A percentile compares a stretch with the other conserved stretches of the same genome.
phyloP scores from a whole-genome alignment of 2,329 filamentous ascomycete genomes.

The Chalaropsis thielavioides region DNA sequence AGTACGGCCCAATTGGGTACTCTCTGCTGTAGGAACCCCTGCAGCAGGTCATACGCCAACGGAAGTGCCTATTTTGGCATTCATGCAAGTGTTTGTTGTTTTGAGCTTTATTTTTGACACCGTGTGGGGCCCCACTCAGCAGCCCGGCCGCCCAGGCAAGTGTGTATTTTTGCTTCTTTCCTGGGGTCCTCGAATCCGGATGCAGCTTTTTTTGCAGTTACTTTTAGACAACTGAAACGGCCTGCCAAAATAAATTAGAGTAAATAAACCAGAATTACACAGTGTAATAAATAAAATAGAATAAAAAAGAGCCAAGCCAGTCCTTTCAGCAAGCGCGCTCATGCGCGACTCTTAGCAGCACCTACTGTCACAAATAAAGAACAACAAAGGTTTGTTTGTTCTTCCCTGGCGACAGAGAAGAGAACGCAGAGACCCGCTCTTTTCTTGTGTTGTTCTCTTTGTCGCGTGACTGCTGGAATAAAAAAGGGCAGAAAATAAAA shows the following conservation, averaged over 20 bases:
- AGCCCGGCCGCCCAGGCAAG: not conserved
- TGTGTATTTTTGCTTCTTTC: not conserved
- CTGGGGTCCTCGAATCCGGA: not conserved
- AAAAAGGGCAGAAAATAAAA: not conserved
- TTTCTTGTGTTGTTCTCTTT: not conserved
- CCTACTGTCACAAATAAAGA: not conserved
- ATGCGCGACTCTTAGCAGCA: not conserved
- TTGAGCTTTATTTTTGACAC: not conserved
- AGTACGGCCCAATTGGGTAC: not conserved
- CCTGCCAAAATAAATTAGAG: not conserved
- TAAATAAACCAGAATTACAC: not conserved
- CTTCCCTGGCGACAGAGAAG: not conserved
- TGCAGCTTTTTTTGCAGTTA: not conserved
- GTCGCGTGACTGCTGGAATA: not conserved
- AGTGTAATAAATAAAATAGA: not conserved
- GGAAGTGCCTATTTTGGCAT: conserved; percentile 3
- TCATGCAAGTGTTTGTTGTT: not conserved
- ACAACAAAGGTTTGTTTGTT: not conserved
- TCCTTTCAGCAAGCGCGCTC: not conserved
- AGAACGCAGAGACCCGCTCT: not conserved
- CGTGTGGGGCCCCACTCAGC: not conserved
- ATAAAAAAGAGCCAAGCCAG: not conserved
- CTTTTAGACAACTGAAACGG: not conserved
- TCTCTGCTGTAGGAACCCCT: not conserved
- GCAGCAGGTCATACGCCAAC: not conserved